Conservation (phyloP, 2,329 filamentous ascomycete species). For the Didymella arachidicola region DNA sequence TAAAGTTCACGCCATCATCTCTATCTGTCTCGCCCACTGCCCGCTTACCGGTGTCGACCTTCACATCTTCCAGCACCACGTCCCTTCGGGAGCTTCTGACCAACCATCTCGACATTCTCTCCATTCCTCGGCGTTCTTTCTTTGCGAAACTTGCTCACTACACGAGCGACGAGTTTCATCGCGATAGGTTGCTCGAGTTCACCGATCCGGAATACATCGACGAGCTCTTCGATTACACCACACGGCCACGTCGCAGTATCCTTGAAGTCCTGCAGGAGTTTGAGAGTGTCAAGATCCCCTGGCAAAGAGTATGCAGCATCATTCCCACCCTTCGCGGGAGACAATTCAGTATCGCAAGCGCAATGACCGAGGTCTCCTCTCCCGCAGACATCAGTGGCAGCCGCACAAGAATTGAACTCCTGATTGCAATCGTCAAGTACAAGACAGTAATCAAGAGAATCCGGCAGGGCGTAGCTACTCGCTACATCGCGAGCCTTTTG, state of each 20-base stretch:
- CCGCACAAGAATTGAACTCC: conserved; percentile 69
- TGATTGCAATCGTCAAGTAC: conserved; percentile 91
- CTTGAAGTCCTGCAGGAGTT: conserved; percentile 94
- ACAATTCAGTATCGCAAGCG: conserved; percentile 91
- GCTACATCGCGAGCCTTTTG: conserved; percentile 75
- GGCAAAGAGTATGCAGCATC: conserved; percentile 72
- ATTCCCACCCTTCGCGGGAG: conserved; percentile 86
- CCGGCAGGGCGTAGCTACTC: conserved; percentile 86
- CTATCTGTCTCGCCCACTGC: conserved; percentile 46
- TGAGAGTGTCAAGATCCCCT: conserved; percentile 80
- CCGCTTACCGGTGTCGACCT: conserved; percentile 50
- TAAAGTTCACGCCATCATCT: conserved; percentile 61
- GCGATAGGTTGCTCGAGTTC: conserved; percentile 84
- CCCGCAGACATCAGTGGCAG: conserved; percentile 1
- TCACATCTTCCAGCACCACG: conserved; percentile 51
- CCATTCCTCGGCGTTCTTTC: conserved; percentile 87
- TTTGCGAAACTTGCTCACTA: conserved; percentile 81
- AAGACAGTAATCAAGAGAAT: conserved; percentile 84
- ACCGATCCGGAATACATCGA: conserved; percentile 80
- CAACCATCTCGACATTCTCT: conserved; percentile 86
- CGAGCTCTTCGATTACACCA: conserved; percentile 95
- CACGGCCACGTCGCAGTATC: conserved; percentile 86
- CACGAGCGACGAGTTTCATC: conserved; percentile 74
- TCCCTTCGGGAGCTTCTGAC: conserved; percentile 80
- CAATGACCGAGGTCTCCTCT: conserved; percentile 54